Base-by-base conservation (phyloP, 2,329 filamentous ascomycete genomes). In the Exophiala xenobiotica region DNA sequence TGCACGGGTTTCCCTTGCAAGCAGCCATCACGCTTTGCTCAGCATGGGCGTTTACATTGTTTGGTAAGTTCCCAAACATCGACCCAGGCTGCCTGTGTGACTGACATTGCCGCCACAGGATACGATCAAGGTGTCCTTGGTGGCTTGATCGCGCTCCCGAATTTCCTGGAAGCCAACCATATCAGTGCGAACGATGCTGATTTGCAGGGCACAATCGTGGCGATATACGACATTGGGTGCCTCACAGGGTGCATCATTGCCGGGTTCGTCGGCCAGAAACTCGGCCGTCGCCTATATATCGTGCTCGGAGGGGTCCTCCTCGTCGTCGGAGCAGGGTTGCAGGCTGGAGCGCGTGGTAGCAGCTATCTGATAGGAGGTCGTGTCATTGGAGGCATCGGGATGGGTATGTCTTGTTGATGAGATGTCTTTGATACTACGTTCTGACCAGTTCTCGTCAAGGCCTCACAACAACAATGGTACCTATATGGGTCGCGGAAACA, bases 251-350 rank as follows among this genome's bases (percentile, higher is more conserved):
- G 69, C 22, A 64, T 72, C 26, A 68, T 67, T 29, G 66, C 65
- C 5, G 57, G 70, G 5, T 61, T 69, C 24, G 63, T 66, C 19
- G 70, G 67, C 54, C 68, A 71, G 42, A 50, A 51, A 24, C 61
- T 68, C 14, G 70, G 70, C 37, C 68, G 70, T 51, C 67, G 68
- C 12, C 70, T 67, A 56, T 77, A 78, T 8, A 77, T 79, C 55
- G 82, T 82, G 58, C 71, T 78, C 29, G 82, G 81, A 43, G 76
- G 80, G 18, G 65, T 79, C 31, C 78, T 84, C 54, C 70, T 72
- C 65, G 67, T 70, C 8, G 42, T 72, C 27, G 70, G 70, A 40
- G 70, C 70, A 18, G 53, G 68, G 20, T 68, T 72, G 43, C 69
- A 72, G 54, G 66, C 61, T 11, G 59, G 50, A 16, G 33, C 54